A percentile compares a stretch with the other conserved stretches of the same genome.
phyloP scores from a whole-genome alignment of 805 yeast species.

The Metschnikowia kunwiensis region DNA sequence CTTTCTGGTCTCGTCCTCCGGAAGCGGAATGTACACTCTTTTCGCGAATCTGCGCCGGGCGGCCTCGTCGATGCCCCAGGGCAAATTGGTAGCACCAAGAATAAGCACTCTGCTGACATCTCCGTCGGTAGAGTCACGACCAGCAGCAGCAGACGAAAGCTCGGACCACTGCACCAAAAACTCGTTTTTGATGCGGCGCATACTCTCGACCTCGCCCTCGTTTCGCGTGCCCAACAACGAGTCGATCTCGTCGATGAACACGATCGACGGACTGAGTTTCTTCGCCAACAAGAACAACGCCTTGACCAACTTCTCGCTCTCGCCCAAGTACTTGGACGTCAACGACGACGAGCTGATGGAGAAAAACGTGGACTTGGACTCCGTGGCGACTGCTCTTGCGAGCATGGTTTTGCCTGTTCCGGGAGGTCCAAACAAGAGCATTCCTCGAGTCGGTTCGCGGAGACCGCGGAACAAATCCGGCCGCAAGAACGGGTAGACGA shows the following conservation, averaged over 20 bases:
- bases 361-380: constrained; percentile 88
- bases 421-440: constrained; percentile 95
- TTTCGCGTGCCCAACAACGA: constrained; percentile 77
- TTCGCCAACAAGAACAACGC: constrained; percentile 84
- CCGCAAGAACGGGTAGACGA: constrained; percentile 90
- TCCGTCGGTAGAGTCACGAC: constrained; percentile 46
- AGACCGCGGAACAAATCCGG: constrained; percentile 90
- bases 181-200: constrained; percentile 87
- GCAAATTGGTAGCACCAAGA: constrained; percentile 91
- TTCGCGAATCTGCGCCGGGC: constrained; percentile 91
- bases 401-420: constrained; percentile 99
- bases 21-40: constrained; percentile 89
- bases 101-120: constrained; percentile 68
- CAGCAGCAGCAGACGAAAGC: constrained; percentile 78
- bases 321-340: constrained; percentile 86
- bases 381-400: constrained; percentile 95
- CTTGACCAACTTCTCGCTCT: constrained; percentile 87
- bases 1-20: constrained; percentile 78
- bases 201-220: constrained; percentile 80
- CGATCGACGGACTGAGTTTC: constrained; percentile 86
- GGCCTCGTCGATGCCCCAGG: constrained; percentile 97
- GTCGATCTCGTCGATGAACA: constrained; percentile 95
- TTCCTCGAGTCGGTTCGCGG: constrained; percentile 94
- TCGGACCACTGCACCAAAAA: constrained; percentile 95
- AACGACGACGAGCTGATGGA: constrained; percentile 87